Evolutionary conservation across 352 stramenopile species (phyloP).

Genomic region (Globisporangium okanoganense): DNA sequence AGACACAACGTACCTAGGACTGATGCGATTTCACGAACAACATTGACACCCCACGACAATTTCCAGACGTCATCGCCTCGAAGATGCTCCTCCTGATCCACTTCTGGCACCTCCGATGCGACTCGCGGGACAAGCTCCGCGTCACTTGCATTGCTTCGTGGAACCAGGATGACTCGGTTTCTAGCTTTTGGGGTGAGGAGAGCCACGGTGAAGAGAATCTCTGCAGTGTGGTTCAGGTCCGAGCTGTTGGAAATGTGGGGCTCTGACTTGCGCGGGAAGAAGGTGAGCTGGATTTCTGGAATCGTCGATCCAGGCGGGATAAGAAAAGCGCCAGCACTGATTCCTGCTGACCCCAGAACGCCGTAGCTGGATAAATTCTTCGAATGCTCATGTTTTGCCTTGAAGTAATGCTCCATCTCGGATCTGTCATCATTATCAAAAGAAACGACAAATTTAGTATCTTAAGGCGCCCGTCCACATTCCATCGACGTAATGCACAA

Average conservation of each 20-base stretch:
- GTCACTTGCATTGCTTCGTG: slow-evolving; percentile 28
- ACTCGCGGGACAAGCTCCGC: slow-evolving; percentile 41
- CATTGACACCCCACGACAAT: slow-evolving; percentile 46
- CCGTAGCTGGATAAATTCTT: slow-evolving; percentile 43
- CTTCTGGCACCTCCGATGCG: slow-evolving; percentile 44
- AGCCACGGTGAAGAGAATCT: slow-evolving; percentile 83
- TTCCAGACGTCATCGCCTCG: slow-evolving; percentile 54
- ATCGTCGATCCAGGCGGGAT: slow-evolving; percentile 57
- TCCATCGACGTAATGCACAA: background rate
- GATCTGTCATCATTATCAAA: slow-evolving; percentile 15
- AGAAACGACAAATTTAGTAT: background rate
- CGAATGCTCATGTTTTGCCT: slow-evolving; percentile 20
- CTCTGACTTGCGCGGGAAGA: slow-evolving; percentile 84
- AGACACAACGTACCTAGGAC: slow-evolving; percentile 30
- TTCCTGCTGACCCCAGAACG: slow-evolving; percentile 57
- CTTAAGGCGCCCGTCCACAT: background rate
- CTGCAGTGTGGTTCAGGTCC: slow-evolving; percentile 31
- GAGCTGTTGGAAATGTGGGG: slow-evolving; percentile 60
- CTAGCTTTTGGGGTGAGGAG: slow-evolving; percentile 53
- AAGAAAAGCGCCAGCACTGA: slow-evolving; percentile 74
- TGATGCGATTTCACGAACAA: slow-evolving; percentile 53
- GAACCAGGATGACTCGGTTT: slow-evolving; percentile 42
- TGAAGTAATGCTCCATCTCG: slow-evolving; percentile 48
- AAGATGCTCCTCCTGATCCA: slow-evolving; percentile 46
- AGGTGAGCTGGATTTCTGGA: slow-evolving; percentile 86